Evolutionary conservation across 495 filamentous ascomycete species (phyloP), one percentile per base, ranked within the genome.

Genomic region (Xylaria scruposa): DNA sequence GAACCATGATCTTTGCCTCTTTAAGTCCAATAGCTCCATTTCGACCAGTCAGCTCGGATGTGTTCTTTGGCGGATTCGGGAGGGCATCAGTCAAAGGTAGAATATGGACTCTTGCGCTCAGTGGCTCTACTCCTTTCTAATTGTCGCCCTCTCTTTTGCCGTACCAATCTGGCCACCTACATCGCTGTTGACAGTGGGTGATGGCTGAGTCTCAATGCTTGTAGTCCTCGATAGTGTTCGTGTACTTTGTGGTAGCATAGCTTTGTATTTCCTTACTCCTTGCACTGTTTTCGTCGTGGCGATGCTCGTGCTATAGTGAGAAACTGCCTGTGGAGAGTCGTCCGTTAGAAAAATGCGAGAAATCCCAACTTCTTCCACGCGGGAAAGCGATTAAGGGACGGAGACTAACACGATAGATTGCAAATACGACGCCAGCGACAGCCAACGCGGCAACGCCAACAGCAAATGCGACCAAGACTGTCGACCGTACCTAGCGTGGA

Each of bases 401-500:
- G 26, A 6, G 40, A 67, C 61, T 71, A 6, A 59, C 38, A 60
- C 60, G 31, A 17, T 67, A 59, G 26, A 71, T 66, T 3, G 70
- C 24, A 29, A 51, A 66, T 73, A 71, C 60, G 47, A 60, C 7
- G 17, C 61, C 40, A 4, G 26, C 62, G 9, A 66, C n/a, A n/a
- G 53, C 15, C 8, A 71, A 0, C 17, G 26, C 47, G 29, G 64
- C 4, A 13, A 60, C 38, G 26, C 29, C 0, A 10, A 67, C 31
- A 46, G 29, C 5, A 24, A 71, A 47, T 1, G 29, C 24, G 19
- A 51, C 47, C 17, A 66, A 10, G 51, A 67, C 46, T 42, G 51
- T n/a, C 61, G 49, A 71, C 53, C 56, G 60, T 38, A 65, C 51
- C 69, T 71, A 66, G 31, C 31, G 69, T 29, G 69, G 69, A 31